A percentile compares a stretch with the other conserved stretches of the same genome.
Evolutionary conservation across 2,329 filamentous ascomycete genomes (phyloP).

Genomic region (Aureobasidium sp.): DNA sequence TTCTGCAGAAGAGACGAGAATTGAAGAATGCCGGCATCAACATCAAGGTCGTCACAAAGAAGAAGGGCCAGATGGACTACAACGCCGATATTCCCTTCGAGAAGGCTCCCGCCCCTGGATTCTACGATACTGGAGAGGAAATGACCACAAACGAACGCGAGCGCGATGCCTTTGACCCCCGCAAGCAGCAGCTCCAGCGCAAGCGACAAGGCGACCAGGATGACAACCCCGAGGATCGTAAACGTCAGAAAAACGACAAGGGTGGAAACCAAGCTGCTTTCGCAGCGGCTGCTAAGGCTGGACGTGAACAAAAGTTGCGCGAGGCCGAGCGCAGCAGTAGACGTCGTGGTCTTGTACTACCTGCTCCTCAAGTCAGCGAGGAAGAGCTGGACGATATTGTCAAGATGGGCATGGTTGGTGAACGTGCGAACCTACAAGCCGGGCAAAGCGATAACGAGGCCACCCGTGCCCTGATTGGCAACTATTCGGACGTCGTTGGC

Average conservation of each 20-base stretch:
- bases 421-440: slow-evolving; percentile 70
- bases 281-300: slow-evolving; percentile 85
- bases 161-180: slow-evolving; percentile 78
- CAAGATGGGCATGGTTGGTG: slow-evolving; percentile 94
- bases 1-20: slow-evolving; percentile 90
- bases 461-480: slow-evolving; percentile 77
- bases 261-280: slow-evolving; percentile 68
- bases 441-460: slow-evolving; percentile 74
- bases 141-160: slow-evolving; percentile 72
- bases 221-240: slow-evolving; percentile 70
- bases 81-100: slow-evolving; percentile 98
- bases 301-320: slow-evolving; percentile 86
- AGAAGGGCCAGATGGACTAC: slow-evolving; percentile 98
- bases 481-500: slow-evolving; percentile 75
- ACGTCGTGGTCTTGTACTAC: slow-evolving; percentile 72
- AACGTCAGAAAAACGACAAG: slow-evolving; percentile 85
- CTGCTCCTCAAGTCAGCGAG: slow-evolving; percentile 86
- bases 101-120: slow-evolving; percentile 78
- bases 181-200: slow-evolving; percentile 81
- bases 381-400: slow-evolving; percentile 93
- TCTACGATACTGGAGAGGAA: slow-evolving; percentile 89
- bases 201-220: slow-evolving; percentile 90
- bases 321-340: slow-evolving; percentile 98
- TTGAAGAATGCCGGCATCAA: slow-evolving; percentile 98
- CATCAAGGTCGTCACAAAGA: slow-evolving; percentile 85